Conservation (phyloP, 805 yeast genomes). For the Komagataella kurtzmanii region DNA sequence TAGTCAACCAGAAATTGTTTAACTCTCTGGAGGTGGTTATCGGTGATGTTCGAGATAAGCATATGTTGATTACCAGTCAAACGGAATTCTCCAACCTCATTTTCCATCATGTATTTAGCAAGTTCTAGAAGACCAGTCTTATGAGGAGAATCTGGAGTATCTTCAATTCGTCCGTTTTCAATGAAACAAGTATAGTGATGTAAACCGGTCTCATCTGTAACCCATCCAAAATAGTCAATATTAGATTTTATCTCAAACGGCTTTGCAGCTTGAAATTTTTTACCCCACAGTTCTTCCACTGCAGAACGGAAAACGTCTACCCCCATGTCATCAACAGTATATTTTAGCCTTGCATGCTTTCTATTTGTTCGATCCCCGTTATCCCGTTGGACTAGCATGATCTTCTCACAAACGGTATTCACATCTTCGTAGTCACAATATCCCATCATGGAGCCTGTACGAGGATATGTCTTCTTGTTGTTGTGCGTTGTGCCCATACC, state of each 20-base stretch:
- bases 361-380: conserved; percentile 91
- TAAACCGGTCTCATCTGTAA: conserved; percentile 66
- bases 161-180: conserved; percentile 94
- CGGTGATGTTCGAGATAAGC: conserved; percentile 58
- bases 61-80: conserved; percentile 94
- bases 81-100: conserved; percentile 74
- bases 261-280: conserved; percentile 54
- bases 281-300: conserved; percentile 78
- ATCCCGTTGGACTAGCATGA: conserved; percentile 91
- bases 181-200: conserved; percentile 90
- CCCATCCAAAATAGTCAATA: conserved; percentile 90
- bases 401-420: conserved; percentile 72
- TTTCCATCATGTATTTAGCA: conserved; percentile 51
- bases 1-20: conserved; percentile 56
- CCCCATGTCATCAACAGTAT: conserved; percentile 91
- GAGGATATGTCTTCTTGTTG: conserved; percentile 91
- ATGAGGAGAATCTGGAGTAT: conserved; percentile 81
- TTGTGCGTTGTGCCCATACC: conserved; percentile 99
- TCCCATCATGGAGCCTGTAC: conserved; percentile 85
- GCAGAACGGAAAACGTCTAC: conserved; percentile 66
- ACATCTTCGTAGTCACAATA: conserved; percentile 56
- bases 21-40: conserved; percentile 48
- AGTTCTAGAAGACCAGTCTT: conserved; percentile 74
- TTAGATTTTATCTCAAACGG: conserved; percentile 74
- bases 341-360: conserved; percentile 95